phyloP scores from a whole-genome alignment of 495 filamentous ascomycete genomes.

The Astrothelium subdiscretum region DNA sequence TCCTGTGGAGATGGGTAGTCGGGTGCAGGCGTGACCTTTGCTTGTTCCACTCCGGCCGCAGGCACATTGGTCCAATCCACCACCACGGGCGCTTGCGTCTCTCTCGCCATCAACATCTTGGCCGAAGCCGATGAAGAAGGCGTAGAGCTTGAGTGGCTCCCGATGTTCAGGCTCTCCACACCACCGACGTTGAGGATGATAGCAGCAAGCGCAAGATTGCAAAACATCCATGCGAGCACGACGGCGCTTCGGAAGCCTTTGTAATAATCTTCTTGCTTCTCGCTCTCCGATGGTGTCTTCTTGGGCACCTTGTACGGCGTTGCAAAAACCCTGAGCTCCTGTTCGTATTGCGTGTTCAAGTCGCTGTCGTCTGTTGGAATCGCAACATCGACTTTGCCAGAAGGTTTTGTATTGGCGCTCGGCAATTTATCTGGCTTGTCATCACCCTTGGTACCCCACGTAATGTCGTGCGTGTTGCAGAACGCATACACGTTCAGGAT shows the following conservation, averaged over 20 bases:
- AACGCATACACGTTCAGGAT: constrained; percentile 96
- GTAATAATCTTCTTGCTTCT: constrained; percentile 97
- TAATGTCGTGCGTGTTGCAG: constrained; percentile 96
- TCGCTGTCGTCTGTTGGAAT: constrained; percentile 78
- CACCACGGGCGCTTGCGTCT: neutral
- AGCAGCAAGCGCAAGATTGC: constrained; percentile 79
- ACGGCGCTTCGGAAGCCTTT: constrained; percentile 86
- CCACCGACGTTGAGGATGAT: constrained; percentile 81
- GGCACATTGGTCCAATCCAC: neutral
- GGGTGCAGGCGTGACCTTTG: neutral
- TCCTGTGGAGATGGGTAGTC: neutral
- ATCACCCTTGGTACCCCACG: constrained; percentile 94
- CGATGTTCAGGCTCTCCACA: constrained; percentile 47
- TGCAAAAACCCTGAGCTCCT: constrained; percentile 64
- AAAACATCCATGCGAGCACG: constrained; percentile 93
- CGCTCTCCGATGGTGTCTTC: constrained; percentile 45
- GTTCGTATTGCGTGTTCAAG: constrained; percentile 88
- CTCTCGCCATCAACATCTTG: neutral
- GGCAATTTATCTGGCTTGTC: constrained; percentile 78
- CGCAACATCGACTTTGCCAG: constrained; percentile 87
- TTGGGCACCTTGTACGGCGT: constrained; percentile 56
- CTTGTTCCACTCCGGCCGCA: neutral
- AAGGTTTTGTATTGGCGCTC: constrained; percentile 69
- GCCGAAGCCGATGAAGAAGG: neutral
- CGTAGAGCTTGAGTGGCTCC: neutral